Evolutionary conservation across 108 stramenopile genomes (phyloP), one percentile per base, ranked within the genome.

Genomic region (Skeletonema marinoi): DNA sequence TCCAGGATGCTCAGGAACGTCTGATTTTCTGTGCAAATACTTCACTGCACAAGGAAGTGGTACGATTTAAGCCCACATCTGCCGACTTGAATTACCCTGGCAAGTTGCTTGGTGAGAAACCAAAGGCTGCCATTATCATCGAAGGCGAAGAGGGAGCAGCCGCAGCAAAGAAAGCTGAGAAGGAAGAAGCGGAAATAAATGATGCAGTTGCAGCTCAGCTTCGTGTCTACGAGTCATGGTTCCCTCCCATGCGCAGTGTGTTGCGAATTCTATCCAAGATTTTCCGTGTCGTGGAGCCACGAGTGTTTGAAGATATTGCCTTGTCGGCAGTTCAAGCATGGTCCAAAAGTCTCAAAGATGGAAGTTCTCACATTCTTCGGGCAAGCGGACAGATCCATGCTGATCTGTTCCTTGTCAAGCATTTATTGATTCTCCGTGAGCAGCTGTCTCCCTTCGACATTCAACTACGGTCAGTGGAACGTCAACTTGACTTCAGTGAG

Each of bases 391-490:
- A 79, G 61, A 78, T 94, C 58, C 89, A 96, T 78, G 82, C 88
- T 6, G 94, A 97, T 78, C 80, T 97, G 65, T 97, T 97, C 70
- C 80, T 96, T 29, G 91, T 96, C 3, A 93, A 93, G 66, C 92
- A 96, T 84, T 81, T 96, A 19, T 73, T 96, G 85, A 93, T 95
- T 77, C 81, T 97, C 33, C 84, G 97, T 11, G 97, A 97, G 73
- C 97, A 97, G 71, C 88, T 97, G 4, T 93, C 93, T 51, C 97
- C 97, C 7, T 97, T 97, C 80, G 94, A 96, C 69, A 89, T 97
- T 32, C 91, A 96, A 61, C 82, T 97, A 4, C 92, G 92, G 12
- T 86, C 90, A 14, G 92, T 95, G 2, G 94, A 95, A 75, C 84
- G 93, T 7, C 92, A 92, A 71, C 88, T 97, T 54, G 95, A 97